Percentiles rank a stretch among this genome's conserved stretches.
These are phyloP conservation scores for Agaricus blazei DNA, from an alignment of 768 basidiomycete species.

Conservation along the genomic window DNA sequence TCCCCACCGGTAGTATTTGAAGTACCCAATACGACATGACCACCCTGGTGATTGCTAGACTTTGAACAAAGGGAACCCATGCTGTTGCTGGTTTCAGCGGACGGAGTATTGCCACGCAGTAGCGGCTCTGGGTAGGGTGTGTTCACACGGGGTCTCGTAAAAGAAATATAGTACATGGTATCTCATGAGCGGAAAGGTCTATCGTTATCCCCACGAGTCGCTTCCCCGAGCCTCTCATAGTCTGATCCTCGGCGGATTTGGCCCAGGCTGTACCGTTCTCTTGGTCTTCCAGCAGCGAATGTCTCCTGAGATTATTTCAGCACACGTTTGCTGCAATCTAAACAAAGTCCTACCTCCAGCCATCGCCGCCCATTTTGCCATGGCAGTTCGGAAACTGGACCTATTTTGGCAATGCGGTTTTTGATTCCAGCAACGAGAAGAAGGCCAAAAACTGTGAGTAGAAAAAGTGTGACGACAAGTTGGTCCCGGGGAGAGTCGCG, in stretches of 20 bases:
- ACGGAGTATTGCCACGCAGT: not conserved
- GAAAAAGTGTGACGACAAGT: slow-evolving; percentile 85
- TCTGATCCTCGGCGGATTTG: slow-evolving; percentile 42
- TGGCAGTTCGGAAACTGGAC: slow-evolving; percentile 55
- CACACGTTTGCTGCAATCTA: not conserved
- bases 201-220: slow-evolving; percentile 1
- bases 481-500: slow-evolving; percentile 95
- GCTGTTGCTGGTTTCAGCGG: slow-evolving; percentile 1
- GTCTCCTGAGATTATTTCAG: slow-evolving; percentile 28
- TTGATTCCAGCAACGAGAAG: slow-evolving; percentile 82
- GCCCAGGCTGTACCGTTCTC: slow-evolving; percentile 38
- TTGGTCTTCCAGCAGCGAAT: slow-evolving; percentile 50
- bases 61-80: slow-evolving; percentile 64
- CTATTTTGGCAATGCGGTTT: slow-evolving; percentile 75
- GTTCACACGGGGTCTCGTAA: not conserved
- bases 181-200: not conserved
- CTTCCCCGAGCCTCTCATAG: slow-evolving; percentile 22
- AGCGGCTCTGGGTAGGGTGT: not conserved
- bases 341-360: slow-evolving; percentile 70
- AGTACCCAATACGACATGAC: slow-evolving; percentile 41
- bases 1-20: slow-evolving; percentile 14
- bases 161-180: not conserved
- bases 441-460: slow-evolving; percentile 82
- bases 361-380: slow-evolving; percentile 64
- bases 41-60: slow-evolving; percentile 35